A percentile compares a stretch with the other conserved stretches of the same genome.
Conservation (phyloP, 2,329 filamentous ascomycete species). For the Stemphylium vesicarium region DNA sequence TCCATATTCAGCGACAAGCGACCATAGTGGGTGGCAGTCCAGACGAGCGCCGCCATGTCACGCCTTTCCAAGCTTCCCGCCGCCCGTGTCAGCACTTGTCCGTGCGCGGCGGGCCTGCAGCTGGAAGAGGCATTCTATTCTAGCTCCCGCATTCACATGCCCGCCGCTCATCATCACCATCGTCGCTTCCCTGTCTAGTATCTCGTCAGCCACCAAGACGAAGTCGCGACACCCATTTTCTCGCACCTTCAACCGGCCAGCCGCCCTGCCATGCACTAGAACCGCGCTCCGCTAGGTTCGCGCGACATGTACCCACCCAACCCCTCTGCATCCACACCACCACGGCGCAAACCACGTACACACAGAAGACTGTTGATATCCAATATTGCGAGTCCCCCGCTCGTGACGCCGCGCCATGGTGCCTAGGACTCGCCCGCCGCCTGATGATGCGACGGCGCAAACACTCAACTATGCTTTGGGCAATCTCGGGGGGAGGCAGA, state of each 20-base stretch:
- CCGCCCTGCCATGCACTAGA: neutral
- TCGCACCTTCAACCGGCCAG: neutral
- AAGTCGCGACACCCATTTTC: too few species aligned
- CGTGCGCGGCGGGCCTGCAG: neutral
- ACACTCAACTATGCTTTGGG: constrained; percentile 40
- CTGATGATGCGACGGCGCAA: constrained; percentile 20
- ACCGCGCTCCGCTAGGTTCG: neutral
- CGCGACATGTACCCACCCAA: neutral
- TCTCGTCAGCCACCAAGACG: too few species aligned
- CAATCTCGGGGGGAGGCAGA: constrained; percentile 37
- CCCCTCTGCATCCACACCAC: neutral
- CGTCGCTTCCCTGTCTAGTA: too few species aligned
- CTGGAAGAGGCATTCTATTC: too few species aligned
- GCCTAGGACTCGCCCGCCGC: constrained; percentile 2
- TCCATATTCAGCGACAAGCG: too few species aligned
- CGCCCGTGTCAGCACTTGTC: neutral
- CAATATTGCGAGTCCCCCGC: neutral
- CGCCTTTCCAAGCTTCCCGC: neutral
- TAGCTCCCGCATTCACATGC: too few species aligned
- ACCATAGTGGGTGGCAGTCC: too few species aligned
- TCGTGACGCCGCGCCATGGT: constrained; percentile 15
- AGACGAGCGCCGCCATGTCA: too few species aligned
- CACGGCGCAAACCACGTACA: neutral
- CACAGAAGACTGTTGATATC: neutral
- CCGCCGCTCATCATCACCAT: too few species aligned